A percentile compares a stretch with the other conserved stretches of the same genome.
Conservation (phyloP, 495 filamentous ascomycete genomes). For the Peziza echinospora region DNA sequence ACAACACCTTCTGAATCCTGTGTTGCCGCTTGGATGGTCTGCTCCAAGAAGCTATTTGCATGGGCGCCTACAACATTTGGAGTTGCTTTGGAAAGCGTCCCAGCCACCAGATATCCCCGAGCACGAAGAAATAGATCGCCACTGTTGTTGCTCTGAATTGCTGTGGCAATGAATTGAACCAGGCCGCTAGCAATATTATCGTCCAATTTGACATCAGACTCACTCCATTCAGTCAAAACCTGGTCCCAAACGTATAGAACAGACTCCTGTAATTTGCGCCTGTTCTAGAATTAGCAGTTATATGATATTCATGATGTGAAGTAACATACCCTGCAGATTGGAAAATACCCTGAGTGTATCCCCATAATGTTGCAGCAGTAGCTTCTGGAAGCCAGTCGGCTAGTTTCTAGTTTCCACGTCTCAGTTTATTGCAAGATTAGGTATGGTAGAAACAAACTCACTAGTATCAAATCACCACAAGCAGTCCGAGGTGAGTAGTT, state of each 20-base stretch:
- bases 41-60: constrained; percentile 44
- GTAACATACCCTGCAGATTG: constrained; percentile 8
- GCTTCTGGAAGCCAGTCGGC: constrained; percentile 39
- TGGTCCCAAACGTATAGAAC: constrained; percentile 62
- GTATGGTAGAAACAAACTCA: constrained; percentile 2
- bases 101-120: constrained; percentile 66
- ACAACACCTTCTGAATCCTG: constrained; percentile 64
- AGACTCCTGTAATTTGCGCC: constrained; percentile 39
- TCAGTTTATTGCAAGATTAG: no score
- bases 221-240: constrained; percentile 57
- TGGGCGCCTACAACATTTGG: constrained; percentile 31
- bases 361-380: constrained; percentile 15
- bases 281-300: no score
- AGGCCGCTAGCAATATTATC: constrained; percentile 46
- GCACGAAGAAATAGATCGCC: constrained; percentile 47
- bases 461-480: constrained; percentile 65
- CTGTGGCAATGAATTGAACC: constrained; percentile 54
- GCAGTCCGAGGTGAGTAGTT: constrained; percentile 90
- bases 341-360: constrained; percentile 15
- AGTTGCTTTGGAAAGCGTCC: constrained; percentile 40
- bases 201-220: constrained; percentile 43
- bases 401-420: no score
- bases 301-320: no score
- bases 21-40: constrained; percentile 50
- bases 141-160: constrained; percentile 37